These are phyloP conservation scores for Kwoniella botswanensis DNA, from an alignment of 768 basidiomycete genomes.

Conservation along the genomic window DNA sequence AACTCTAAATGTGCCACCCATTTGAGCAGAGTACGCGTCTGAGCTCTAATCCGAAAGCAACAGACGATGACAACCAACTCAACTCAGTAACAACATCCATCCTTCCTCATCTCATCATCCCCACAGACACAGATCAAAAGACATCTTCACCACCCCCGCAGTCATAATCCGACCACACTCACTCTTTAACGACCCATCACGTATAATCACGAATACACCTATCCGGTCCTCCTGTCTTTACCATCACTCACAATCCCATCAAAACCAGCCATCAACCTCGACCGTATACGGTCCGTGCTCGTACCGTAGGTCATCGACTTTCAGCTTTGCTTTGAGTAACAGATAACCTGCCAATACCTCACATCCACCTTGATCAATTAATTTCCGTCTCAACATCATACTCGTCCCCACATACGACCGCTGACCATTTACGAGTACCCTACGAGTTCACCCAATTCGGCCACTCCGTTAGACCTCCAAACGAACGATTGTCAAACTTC, in stretches of 20 bases:
- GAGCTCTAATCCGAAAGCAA: slow-evolving; percentile 5
- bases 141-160: too few relatives aligned
- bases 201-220: background rate
- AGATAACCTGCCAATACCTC: background rate
- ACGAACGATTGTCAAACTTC: too few relatives aligned
- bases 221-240: background rate
- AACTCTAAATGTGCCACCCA: slow-evolving; percentile 14
- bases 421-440: too few relatives aligned
- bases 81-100: too few relatives aligned
- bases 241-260: background rate
- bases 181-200: slow-evolving; percentile 2
- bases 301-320: background rate
- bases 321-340: background rate
- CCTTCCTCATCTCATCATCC: background rate
- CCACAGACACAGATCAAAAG: background rate
- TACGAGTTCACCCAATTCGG: too few relatives aligned
- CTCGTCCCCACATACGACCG: background rate
- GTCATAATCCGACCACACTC: background rate
- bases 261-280: background rate
- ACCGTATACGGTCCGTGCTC: background rate
- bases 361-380: background rate
- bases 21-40: slow-evolving; percentile 5
- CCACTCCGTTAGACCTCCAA: too few relatives aligned
- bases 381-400: background rate
- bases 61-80: background rate